Percentiles rank a stretch among this genome's conserved stretches.
Conservation (phyloP, 2,329 filamentous ascomycete species). For the Fusarium mexicanum region DNA sequence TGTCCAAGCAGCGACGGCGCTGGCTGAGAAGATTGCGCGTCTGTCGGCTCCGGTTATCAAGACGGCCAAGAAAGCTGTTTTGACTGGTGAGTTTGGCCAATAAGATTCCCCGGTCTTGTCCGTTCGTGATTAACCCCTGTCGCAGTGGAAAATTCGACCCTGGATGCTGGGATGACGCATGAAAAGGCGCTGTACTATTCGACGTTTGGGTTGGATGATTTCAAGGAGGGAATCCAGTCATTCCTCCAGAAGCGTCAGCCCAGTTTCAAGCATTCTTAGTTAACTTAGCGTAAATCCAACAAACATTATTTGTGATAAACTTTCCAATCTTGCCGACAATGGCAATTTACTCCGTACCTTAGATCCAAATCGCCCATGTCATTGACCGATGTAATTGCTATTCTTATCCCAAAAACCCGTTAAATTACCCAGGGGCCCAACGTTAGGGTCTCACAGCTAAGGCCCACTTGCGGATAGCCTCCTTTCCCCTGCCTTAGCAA, state of each 20-base stretch:
- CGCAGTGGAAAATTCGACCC: conserved; percentile 17
- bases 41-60: conserved; percentile 22
- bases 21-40: conserved; percentile 25
- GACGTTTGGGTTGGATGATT: conserved; percentile 24
- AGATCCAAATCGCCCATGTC: neutral
- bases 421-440: neutral
- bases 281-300: too few species aligned
- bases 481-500: neutral
- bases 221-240: conserved; percentile 27
- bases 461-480: neutral
- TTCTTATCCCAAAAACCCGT: neutral
- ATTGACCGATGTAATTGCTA: neutral
- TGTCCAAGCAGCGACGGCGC: neutral
- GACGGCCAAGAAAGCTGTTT: conserved; percentile 29
- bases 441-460: neutral
- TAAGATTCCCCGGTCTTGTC: neutral
- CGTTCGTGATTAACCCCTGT: neutral
- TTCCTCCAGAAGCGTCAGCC: conserved; percentile 21
- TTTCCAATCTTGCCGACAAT: neutral
- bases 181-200: conserved; percentile 32
- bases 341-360: neutral
- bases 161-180: conserved; percentile 23
- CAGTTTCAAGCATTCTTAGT: conserved; percentile 21
- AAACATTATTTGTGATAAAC: too few species aligned
- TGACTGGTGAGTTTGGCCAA: conserved; percentile 12